Evolutionary conservation across 176 grass and related monocot genomes (phyloP).

Genomic region (Oropetium thomaeum): DNA sequence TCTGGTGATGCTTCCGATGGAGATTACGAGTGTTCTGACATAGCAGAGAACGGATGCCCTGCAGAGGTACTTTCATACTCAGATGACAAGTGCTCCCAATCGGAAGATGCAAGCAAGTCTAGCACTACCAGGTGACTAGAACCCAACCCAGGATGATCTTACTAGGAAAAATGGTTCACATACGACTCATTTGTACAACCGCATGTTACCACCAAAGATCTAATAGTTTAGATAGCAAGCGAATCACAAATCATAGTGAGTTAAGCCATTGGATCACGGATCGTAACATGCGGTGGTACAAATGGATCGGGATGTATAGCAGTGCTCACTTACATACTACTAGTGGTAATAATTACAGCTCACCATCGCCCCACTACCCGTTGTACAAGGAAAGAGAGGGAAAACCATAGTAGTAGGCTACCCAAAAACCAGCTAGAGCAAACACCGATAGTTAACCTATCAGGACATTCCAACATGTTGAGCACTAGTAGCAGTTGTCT

Average conservation of each 20-base stretch:
- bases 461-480: slow-evolving; percentile 33
- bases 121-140: slow-evolving; percentile 28
- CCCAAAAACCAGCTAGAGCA: slow-evolving; percentile 37
- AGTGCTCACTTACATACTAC: too few relatives aligned
- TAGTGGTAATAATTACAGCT: slow-evolving; percentile 62
- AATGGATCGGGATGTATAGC: too few relatives aligned
- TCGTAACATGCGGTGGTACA: too few relatives aligned
- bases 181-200: too few relatives aligned
- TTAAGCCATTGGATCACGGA: too few relatives aligned
- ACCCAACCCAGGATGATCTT: slow-evolving; percentile 40
- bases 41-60: slow-evolving; percentile 46
- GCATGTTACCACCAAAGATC: too few relatives aligned
- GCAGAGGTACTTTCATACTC: slow-evolving; percentile 39
- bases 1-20: slow-evolving; percentile 3
- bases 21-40: slow-evolving; percentile 16
- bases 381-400: slow-evolving; percentile 35
- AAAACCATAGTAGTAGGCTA: slow-evolving; percentile 35
- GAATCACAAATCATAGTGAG: too few relatives aligned
- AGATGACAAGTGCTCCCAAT: slow-evolving; percentile 21
- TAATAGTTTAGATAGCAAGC: too few relatives aligned
- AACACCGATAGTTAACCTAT: slow-evolving; percentile 30
- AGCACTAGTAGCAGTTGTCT: slow-evolving; percentile 34
- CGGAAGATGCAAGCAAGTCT: slow-evolving; percentile 46
- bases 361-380: slow-evolving; percentile 20
- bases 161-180: too few relatives aligned